These are phyloP conservation scores for Emydomyces testavorans DNA, from an alignment of 2,329 filamentous ascomycete genomes.

Conservation along the genomic window DNA sequence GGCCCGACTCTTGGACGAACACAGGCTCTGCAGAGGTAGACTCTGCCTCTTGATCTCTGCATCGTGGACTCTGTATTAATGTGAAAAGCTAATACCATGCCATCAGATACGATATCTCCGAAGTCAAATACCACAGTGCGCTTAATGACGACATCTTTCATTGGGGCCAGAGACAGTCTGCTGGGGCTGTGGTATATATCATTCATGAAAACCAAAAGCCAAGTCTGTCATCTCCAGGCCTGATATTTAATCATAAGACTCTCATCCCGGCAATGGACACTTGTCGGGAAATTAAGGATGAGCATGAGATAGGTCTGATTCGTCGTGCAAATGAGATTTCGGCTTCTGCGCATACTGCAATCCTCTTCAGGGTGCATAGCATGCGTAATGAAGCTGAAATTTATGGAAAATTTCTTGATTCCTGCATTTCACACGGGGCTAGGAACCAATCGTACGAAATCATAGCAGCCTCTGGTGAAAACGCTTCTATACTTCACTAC, in stretches of 20 bases:
- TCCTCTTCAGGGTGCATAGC: conserved; percentile 49
- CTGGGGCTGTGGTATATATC: conserved; percentile 26
- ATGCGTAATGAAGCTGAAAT: conserved; percentile 72
- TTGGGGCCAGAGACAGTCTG: conserved; percentile 25
- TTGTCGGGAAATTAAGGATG: conserved; percentile 59
- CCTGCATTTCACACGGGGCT: conserved; percentile 62
- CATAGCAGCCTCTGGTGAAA: conserved; percentile 69
- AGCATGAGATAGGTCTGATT: conserved; percentile 62
- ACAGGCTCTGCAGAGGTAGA: conserved; percentile 45
- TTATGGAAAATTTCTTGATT: conserved; percentile 66
- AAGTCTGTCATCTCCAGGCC: background rate
- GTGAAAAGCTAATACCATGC: background rate
- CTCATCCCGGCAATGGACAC: conserved; percentile 50
- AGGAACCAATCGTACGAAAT: conserved; percentile 78
- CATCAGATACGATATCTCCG: conserved; percentile 54
- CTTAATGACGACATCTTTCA: conserved; percentile 41
- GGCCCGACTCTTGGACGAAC: conserved; percentile 36
- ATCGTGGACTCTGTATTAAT: background rate
- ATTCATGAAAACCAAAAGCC: conserved; percentile 31
- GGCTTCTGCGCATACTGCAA: conserved; percentile 52
- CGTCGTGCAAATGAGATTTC: conserved; percentile 61
- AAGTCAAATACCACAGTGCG: conserved; percentile 48
- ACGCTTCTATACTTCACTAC: conserved; percentile 80
- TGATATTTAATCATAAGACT: conserved; percentile 19
- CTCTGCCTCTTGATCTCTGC: background rate